Evolutionary conservation across 1,284 basidiomycete species (phyloP).

Genomic region (Pseudozyma pruni): DNA sequence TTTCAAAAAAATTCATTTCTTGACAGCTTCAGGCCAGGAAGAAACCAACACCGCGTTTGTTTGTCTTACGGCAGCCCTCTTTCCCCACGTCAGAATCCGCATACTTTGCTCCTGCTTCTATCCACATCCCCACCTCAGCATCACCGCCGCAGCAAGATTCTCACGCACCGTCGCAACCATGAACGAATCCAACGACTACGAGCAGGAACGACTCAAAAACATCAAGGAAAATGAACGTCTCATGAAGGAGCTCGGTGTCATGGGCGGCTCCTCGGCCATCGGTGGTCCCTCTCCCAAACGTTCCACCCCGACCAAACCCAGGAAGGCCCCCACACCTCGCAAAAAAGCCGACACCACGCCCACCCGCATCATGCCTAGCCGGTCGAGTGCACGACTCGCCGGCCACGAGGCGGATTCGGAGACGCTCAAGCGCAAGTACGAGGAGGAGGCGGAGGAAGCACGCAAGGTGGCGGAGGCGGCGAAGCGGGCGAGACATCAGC

Average conservation of each 20-base stretch:
- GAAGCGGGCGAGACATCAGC: constrained; percentile 52
- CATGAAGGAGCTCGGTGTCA: constrained; percentile 60
- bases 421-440: constrained; percentile 50
- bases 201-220: constrained; percentile 61
- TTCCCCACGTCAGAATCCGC: constrained; percentile 4
- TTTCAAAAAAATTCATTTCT: neutral
- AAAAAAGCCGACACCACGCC: constrained; percentile 25
- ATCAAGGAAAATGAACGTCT: constrained; percentile 64
- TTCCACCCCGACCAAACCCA: constrained; percentile 27
- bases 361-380: constrained; percentile 39
- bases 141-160: neutral
- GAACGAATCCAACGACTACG: constrained; percentile 51
- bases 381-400: constrained; percentile 47
- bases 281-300: constrained; percentile 39
- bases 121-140: neutral
- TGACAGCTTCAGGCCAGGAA: no score
- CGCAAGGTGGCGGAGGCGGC: constrained; percentile 45
- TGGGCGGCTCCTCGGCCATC: constrained; percentile 46
- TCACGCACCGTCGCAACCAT: no score
- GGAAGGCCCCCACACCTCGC: constrained; percentile 34
- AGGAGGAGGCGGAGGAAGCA: constrained; percentile 49
- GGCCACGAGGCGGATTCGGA: constrained; percentile 59
- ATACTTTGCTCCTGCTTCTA: neutral
- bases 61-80: constrained; percentile 1
- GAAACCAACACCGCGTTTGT: neutral